Base-by-base conservation (phyloP, 2,329 filamentous ascomycete species). In the Magnaporthiopsis incrustans region DNA sequence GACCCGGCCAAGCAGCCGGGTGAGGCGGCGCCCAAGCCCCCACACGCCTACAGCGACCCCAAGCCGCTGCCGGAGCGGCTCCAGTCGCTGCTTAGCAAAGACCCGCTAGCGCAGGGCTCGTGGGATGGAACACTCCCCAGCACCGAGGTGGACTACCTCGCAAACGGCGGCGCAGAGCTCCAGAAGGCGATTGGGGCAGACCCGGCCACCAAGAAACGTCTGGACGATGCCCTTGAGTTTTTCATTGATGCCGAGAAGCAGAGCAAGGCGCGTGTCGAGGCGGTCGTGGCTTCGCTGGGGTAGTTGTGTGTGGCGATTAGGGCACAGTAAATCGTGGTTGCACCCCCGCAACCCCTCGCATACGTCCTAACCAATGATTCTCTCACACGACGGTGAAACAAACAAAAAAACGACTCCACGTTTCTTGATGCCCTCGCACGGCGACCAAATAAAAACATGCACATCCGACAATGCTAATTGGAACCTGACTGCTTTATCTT, bases 71-170 rank as follows among this genome's bases (percentile, higher is more conserved):
- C 77, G 68, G 77, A 59, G 60, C 72, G 78, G 12, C 72, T 81
- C 3, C 69, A 68, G 4, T 71, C 73, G 6, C 71, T 73, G 11
- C 70, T 77, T 68, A 75, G 25, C 70, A 77, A 22, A 68, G 70
- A 82, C 66, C 77, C 78, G 0, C 71, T 82, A 35, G 73, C 71
- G 0, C 73, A 69, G 2, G 67, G 74, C 3, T 68, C 70, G 25
- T 77, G 73, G 73, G 75, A 79, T 57, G 77, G 76, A 44, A 76
- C 75, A 65, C 66, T 77, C 18, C 75, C 75, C 0, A 71, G 71
- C 33, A 77, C 75, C 1, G 73, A 77, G 26, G 70, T 78, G 2
- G 79, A 82, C 67, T 82, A 81, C 65, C 75, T 82, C 18, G 76
- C 76, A 6, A 73, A 82, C 61, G 73, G 74, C 8, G 80, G 80